Evolutionary conservation across 805 yeast species (phyloP).

Genomic region (Lachancea nothofagi): DNA sequence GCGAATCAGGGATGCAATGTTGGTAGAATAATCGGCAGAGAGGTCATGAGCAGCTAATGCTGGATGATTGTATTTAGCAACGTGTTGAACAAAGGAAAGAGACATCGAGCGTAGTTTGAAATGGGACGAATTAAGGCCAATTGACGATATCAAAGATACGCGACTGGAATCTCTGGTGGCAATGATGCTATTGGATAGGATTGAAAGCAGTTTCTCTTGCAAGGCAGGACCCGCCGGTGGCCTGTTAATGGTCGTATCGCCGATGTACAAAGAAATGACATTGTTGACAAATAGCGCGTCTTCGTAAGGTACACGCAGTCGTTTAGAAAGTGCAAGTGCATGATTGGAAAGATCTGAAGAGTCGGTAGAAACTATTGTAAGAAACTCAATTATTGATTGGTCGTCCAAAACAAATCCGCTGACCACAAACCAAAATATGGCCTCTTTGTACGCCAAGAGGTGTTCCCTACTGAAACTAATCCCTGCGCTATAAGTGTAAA

Average conservation of each 20-base stretch:
- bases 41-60: constrained; percentile 5
- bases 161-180: constrained; percentile 39
- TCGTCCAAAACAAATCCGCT: constrained; percentile 39
- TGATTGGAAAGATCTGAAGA: constrained; percentile 47
- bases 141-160: constrained; percentile 46
- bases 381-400: constrained; percentile 39
- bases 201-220: constrained; percentile 50
- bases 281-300: constrained; percentile 38
- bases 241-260: constrained; percentile 36
- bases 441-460: constrained; percentile 38
- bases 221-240: constrained; percentile 51
- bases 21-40: constrained; percentile 32
- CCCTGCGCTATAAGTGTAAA: constrained; percentile 67
- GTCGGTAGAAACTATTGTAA: constrained; percentile 62
- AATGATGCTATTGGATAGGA: constrained; percentile 45
- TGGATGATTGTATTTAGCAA: constrained; percentile 33
- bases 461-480: constrained; percentile 48
- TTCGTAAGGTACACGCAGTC: constrained; percentile 49
- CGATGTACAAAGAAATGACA: constrained; percentile 47
- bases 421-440: constrained; percentile 33
- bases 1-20: constrained; percentile 49
- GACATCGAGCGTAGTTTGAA: constrained; percentile 52
- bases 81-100: constrained; percentile 61
- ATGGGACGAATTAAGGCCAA: constrained; percentile 53
- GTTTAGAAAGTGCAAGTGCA: constrained; percentile 48